Evolutionary conservation across 179 eudicot species (phyloP).

Genomic region (Beta lomatogona): DNA sequence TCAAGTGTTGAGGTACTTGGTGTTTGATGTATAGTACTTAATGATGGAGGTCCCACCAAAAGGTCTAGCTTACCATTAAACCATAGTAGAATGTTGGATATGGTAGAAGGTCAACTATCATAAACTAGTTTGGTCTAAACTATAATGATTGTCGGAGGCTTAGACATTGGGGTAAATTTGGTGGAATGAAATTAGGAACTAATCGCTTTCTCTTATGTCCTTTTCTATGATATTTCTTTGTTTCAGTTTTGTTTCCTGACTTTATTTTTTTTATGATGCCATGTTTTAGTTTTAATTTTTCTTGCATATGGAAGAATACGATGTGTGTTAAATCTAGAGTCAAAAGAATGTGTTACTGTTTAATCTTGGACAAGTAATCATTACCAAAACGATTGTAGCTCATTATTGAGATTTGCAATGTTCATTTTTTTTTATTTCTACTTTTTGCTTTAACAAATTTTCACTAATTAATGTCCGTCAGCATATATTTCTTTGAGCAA

Average conservation of each 20-base stretch:
- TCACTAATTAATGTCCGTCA: too few species aligned
- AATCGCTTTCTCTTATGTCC: conserved; percentile 13
- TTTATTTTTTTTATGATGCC: not conserved
- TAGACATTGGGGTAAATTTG: not conserved
- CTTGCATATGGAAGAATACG: not conserved
- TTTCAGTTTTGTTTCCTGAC: conserved; percentile 13
- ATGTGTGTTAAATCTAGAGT: not conserved
- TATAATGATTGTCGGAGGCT: conserved; percentile 15
- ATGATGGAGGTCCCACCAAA: conserved; percentile 6
- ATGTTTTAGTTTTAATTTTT: not conserved
- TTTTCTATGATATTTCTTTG: conserved; percentile 12
- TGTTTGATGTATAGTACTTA: not conserved
- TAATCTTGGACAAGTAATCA: conserved; percentile 5
- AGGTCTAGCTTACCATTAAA: conserved; percentile 3
- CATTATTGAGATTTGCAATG: not conserved
- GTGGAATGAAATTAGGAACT: not conserved
- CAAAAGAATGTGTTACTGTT: not conserved
- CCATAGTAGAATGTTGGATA: conserved; percentile 10
- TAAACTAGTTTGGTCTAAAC: conserved; percentile 19
- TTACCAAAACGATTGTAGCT: not conserved
- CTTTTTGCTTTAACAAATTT: not conserved
- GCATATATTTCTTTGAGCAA: too few species aligned
- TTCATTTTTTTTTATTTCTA: not conserved
- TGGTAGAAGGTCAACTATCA: conserved; percentile 26
- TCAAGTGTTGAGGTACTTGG: not conserved